A percentile compares a stretch with the other conserved stretches of the same genome.
Evolutionary conservation across 768 basidiomycete species (phyloP).

Genomic region (Chiua virens): DNA sequence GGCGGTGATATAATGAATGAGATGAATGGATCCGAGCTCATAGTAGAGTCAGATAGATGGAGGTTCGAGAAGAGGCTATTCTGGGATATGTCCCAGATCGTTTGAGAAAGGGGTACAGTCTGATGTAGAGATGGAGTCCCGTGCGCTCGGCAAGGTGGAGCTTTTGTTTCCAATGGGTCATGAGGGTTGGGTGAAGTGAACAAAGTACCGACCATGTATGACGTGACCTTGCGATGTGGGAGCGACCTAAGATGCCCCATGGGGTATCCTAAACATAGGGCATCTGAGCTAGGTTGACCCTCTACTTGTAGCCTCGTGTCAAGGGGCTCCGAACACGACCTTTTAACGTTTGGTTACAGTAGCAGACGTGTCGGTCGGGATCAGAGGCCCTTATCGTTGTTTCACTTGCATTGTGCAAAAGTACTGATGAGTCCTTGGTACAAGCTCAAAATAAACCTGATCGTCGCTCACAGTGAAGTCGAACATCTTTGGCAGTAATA

Average conservation of each 20-base stretch:
- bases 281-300: background rate
- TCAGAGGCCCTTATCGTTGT: too few relatives aligned
- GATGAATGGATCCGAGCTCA: background rate
- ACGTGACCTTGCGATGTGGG: background rate
- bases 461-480: too few relatives aligned
- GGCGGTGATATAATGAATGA: background rate
- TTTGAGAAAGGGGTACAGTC: too few relatives aligned
- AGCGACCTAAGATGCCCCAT: background rate
- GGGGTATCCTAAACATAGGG: conserved; percentile 9
- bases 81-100: background rate
- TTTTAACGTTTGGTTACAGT: too few relatives aligned
- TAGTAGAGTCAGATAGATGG: background rate
- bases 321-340: too few relatives aligned
- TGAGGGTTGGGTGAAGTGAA: conserved; percentile 1
- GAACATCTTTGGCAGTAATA: too few relatives aligned
- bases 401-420: too few relatives aligned
- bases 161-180: background rate
- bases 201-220: background rate
- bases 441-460: too few relatives aligned
- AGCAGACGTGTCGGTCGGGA: too few relatives aligned
- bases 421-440: too few relatives aligned
- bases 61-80: background rate
- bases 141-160: background rate
- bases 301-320: too few relatives aligned
- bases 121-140: background rate